Conservation (phyloP, 352 stramenopile genomes). For the Globisporangium acanthophoron region DNA sequence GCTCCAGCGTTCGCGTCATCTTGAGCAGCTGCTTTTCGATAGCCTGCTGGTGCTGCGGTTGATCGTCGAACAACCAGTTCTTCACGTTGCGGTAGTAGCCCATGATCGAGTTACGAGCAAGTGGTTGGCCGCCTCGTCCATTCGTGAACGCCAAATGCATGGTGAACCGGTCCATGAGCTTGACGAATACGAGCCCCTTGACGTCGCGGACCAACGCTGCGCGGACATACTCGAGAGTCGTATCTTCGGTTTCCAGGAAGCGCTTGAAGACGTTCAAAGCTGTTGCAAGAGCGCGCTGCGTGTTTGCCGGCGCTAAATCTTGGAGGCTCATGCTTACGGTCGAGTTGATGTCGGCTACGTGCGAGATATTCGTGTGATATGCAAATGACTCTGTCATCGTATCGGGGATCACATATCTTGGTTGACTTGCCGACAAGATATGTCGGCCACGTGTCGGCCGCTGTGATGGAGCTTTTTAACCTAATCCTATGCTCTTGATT, state of each 20-base stretch:
- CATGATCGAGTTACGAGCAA: neutral
- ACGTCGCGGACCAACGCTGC: neutral
- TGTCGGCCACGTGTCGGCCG: neutral
- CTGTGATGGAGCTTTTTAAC: neutral
- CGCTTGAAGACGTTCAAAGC: slow-evolving; percentile 4
- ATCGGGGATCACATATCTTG: neutral
- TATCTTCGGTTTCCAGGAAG: neutral
- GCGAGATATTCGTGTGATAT: neutral
- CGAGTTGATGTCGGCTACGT: neutral
- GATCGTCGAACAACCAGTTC: neutral
- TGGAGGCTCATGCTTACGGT: neutral
- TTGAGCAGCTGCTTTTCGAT: neutral
- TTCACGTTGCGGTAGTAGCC: slow-evolving; percentile 3
- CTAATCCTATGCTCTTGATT: neutral
- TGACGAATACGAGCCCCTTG: neutral
- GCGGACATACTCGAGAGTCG: neutral
- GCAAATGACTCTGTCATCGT: neutral
- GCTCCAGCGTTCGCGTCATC: neutral
- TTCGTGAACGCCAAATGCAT: neutral
- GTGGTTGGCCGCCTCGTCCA: neutral
- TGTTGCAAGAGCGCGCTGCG: neutral
- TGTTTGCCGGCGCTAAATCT: neutral
- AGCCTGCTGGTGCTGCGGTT: slow-evolving; percentile 1
- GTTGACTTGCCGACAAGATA: neutral
- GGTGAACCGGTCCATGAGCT: neutral